Base-by-base conservation (phyloP, 495 filamentous ascomycete genomes). In the Podospora australis region DNA sequence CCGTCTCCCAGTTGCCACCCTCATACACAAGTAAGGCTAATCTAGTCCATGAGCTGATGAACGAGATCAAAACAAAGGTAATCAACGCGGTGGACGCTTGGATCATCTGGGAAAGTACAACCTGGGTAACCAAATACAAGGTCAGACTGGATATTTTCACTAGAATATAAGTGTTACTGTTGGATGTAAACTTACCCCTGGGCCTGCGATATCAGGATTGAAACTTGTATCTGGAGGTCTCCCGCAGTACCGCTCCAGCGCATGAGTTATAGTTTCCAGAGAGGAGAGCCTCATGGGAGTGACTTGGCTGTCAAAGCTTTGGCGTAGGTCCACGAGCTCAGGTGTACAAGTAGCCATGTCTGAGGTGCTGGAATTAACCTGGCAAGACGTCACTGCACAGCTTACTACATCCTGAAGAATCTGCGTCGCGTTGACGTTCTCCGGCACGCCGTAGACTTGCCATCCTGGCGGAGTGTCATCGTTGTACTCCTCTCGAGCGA, bases 171-270 rank as follows among this genome's bases (percentile, higher is more conserved):
- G 35, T 7, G 35, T 6, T n/a, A 39, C 6, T 14, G 22, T 20
- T 9, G 11, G 14, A 45, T 3, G 13, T 10, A 3, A 34, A 34
- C 43, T 23, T 47, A 28, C 44, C 30, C 44, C 44, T 3, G 44
- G 44, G 3, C 44, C 44, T 21, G 44, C 44, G 38, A 47, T 38
- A 24, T 47, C 44, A n/a, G 44, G 20, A n/a, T 38, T 24, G 17
- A 47, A 17, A 4, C 19, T 35, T 6, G 26, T 26, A n/a, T 32
- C 43, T n/a, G n/a, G n/a, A 34, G 34, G 24, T 4, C 26, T 25
- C 13, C 20, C 44, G 11, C 44, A 47, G 28, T 36, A 47, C 3
- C 11, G 6, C 5, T 17, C 10, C 3, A 47, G 30, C 5, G 30
- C 32, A 11, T 21, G 19, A 14, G 21, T 16, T 16, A 47, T 7